Base-by-base conservation (phyloP, 352 stramenopile genomes). In the Pythium apleroticum region DNA sequence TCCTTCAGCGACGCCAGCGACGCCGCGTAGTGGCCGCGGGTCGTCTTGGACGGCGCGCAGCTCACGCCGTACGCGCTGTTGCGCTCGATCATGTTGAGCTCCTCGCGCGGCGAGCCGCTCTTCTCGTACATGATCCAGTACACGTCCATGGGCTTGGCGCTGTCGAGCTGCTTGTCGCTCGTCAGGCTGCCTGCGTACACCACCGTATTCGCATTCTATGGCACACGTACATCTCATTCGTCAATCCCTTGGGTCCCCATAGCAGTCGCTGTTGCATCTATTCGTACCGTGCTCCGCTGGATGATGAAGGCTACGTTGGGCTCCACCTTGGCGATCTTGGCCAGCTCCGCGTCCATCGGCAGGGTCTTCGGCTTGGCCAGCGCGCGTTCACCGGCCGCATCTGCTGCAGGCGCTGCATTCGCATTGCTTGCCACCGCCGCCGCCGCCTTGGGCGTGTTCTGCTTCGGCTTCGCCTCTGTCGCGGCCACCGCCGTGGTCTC, bases 101-200 rank as follows among this genome's bases (percentile, higher is more conserved):
- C 86, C 59, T 95, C 86, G 17, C 75, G 75, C 41, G 85, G 85
- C 25, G 74, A 68, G 39, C 81, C 83, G 20, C 71, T 68, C 69
- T 92, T 91, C 63, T 91, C 85, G 67, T 89, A 95, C 86, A 95
- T 95, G 72, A 93, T 87, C 86, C 86, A 95, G 63, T 78, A 95
- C 22, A 93, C 82, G 33, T 84, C 76, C 48, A 95, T 75, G n/a
- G 84, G 86, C 25, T 80, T 88, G 41, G 62, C 65, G 15, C 69
- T 30, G 45, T 94, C 84, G 24, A 94, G 72, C 45, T 72, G 68
- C 52, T 78, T 76, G 31, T 67, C 68, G 17, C 64, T 67, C 46
- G 80, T 78, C 15, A 76, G 24, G 27, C 74, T 63, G 8, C 66
- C 84, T 24, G 80, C 84, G 68, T 95, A 95, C 66, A 95, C 84